Percentiles rank a stretch among this genome's conserved stretches.
Conservation (phyloP, 306 rosid genomes). For the Prunus dulcis region DNA sequence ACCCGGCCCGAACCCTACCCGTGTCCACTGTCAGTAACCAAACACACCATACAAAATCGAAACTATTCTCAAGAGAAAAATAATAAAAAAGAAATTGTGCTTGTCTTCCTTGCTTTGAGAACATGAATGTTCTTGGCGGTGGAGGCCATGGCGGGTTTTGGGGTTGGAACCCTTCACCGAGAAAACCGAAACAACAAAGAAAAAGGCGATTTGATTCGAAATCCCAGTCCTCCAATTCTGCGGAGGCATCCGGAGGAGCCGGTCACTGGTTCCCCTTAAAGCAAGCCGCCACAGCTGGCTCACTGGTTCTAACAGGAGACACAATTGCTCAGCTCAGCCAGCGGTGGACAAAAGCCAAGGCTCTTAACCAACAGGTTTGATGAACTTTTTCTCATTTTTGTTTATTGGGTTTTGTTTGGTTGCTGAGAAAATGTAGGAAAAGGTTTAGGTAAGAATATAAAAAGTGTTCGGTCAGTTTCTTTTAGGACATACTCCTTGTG, state of each 20-base stretch:
- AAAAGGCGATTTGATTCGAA: slow-evolving; percentile 34
- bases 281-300: slow-evolving; percentile 75
- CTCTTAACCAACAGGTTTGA: slow-evolving; percentile 31
- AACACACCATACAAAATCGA: no score
- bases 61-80: no score
- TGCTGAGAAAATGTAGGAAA: background rate
- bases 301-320: slow-evolving; percentile 52
- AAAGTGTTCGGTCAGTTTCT: no score
- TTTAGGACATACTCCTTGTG: no score
- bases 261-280: slow-evolving; percentile 63
- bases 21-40: no score
- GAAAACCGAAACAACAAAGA: slow-evolving; percentile 32
- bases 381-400: background rate
- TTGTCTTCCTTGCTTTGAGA: background rate
- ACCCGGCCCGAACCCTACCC: no score
- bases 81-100: background rate
- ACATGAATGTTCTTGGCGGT: slow-evolving; percentile 70
- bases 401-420: background rate
- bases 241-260: slow-evolving; percentile 43
- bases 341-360: slow-evolving; percentile 30
- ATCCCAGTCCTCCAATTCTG: slow-evolving; percentile 41
- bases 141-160: slow-evolving; percentile 58
- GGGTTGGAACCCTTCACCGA: slow-evolving; percentile 50
- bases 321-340: slow-evolving; percentile 49
- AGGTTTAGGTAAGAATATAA: background rate